A percentile compares a stretch with the other conserved stretches of the same genome.
Evolutionary conservation across 768 basidiomycete species (phyloP).

Genomic region (Rubroboletus pulcherrimus): DNA sequence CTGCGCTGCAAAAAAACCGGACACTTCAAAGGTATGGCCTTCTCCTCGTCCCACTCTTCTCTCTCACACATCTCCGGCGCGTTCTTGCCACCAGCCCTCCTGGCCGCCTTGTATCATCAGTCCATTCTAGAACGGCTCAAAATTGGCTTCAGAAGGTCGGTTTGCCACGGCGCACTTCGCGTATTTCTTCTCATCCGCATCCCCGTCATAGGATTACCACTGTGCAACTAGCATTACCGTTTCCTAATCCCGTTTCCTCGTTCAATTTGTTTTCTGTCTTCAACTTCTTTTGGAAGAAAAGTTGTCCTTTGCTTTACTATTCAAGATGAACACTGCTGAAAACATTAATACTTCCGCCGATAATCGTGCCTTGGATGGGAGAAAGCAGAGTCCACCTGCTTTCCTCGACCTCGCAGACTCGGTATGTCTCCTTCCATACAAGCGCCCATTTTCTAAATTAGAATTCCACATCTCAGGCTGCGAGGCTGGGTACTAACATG

Average conservation of each 20-base stretch:
- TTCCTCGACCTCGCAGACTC: constrained; percentile 94
- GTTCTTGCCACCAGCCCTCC: constrained; percentile 36
- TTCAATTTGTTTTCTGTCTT: constrained; percentile 51
- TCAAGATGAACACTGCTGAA: constrained; percentile 70
- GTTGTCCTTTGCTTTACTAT: constrained; percentile 39
- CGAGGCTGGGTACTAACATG: constrained; percentile 80
- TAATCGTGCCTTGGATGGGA: constrained; percentile 65
- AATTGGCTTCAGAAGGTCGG: constrained; percentile 64
- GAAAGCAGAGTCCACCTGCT: constrained; percentile 86
- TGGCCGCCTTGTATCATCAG: constrained; percentile 78
- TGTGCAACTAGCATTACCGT: constrained; percentile 63
- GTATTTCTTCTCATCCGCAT: constrained; percentile 25
- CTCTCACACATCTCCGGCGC: constrained; percentile 15
- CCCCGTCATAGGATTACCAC: constrained; percentile 45
- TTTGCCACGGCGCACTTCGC: constrained; percentile 12
- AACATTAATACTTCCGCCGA: constrained; percentile 70
- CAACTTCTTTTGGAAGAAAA: constrained; percentile 51
- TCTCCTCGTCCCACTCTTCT: constrained; percentile 12
- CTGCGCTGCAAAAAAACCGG: constrained; percentile 29
- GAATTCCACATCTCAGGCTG: constrained; percentile 47
- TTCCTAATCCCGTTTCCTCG: constrained; percentile 49
- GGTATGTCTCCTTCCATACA: constrained; percentile 45
- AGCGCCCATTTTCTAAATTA: constrained; percentile 7
- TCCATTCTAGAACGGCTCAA: constrained; percentile 73
- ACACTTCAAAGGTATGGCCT: constrained; percentile 42